Conservation (phyloP, 371 early-diverging fungal species). For the Haplosporangium sp. region DNA sequence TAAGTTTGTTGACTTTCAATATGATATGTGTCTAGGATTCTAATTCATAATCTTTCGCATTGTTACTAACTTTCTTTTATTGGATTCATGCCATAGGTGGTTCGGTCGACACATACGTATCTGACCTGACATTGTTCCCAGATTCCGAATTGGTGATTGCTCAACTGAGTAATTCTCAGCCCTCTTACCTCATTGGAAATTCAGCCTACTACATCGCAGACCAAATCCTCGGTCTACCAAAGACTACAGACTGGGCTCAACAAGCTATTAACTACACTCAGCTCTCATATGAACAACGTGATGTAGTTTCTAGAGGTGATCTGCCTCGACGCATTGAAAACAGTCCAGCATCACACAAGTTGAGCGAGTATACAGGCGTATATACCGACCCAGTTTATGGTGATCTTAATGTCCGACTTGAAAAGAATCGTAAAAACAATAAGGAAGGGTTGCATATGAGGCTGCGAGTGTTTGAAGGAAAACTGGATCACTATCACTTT, state of each 20-base stretch:
- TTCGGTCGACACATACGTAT: background rate
- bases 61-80: no score
- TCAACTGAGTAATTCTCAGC: slow-evolving; percentile 2
- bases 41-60: no score
- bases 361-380: slow-evolving; percentile 10
- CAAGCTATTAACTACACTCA: slow-evolving; percentile 7
- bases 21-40: no score
- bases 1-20: background rate
- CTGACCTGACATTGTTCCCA: slow-evolving; percentile 21
- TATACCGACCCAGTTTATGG: slow-evolving; percentile 12
- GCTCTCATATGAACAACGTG: background rate
- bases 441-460: slow-evolving; percentile 7
- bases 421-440: background rate
- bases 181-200: background rate
- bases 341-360: slow-evolving; percentile 17
- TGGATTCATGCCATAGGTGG: no score
- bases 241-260: slow-evolving; percentile 16
- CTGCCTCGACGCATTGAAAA: slow-evolving; percentile 21
- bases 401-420: slow-evolving; percentile 6
- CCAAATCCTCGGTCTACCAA: slow-evolving; percentile 16
- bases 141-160: slow-evolving; percentile 27
- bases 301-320: background rate
- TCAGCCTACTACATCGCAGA: slow-evolving; percentile 25
- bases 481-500: slow-evolving; percentile 30
- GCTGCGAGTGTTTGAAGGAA: background rate